Evolutionary conservation across 192 early-diverging fungal species (phyloP), one percentile per base, ranked within the genome.

Genomic region (Coemansia reversa): DNA sequence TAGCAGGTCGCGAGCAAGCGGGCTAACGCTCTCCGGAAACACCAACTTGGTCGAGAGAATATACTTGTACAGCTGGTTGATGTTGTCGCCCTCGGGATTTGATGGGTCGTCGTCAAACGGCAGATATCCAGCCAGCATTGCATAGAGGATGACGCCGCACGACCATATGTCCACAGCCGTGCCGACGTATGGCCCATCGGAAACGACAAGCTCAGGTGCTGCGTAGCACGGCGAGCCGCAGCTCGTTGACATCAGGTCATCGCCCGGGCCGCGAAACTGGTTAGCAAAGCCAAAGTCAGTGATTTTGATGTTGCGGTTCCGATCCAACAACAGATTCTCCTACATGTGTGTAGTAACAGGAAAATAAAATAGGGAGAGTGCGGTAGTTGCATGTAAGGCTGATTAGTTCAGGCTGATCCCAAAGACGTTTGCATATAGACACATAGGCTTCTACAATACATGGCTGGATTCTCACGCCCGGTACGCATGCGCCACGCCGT

Each of bases 231-330:
- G 97, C 58, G 93, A 95, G 14, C 97, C 97, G 74, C 97, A 99
- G 32, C 90, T 92, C 7, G 97, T 99, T 5, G 90, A 82, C 86
- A 99, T 89, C 57, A 97, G 76, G 70, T 92, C 90, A 72, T 87
- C 86, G 65, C 84, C 79, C 1, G 90, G 83, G 11, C 84, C 83
- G 18, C 84, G 77, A 51, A 93, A 92, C 81, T 92, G 89, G 64
- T 95, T 97, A 18, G 97, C 95, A 79, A 98, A 98, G 12, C 97
- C 97, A 89, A 98, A 98, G 72, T 98, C 97, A 7, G 97, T 96
- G 75, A 98, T 97, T 62, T 95, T 90, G 51, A 98, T 87, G 67
- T 96, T 94, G 52, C 92, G 84, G 67, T 94, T 84, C 54, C 86
- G 85, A 83, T 98, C 97, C 69, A 98, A 72, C 49, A 98, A 80